Evolutionary conservation across 2,329 filamentous ascomycete genomes (phyloP).

Genomic region (Fusarium incarnatum): DNA sequence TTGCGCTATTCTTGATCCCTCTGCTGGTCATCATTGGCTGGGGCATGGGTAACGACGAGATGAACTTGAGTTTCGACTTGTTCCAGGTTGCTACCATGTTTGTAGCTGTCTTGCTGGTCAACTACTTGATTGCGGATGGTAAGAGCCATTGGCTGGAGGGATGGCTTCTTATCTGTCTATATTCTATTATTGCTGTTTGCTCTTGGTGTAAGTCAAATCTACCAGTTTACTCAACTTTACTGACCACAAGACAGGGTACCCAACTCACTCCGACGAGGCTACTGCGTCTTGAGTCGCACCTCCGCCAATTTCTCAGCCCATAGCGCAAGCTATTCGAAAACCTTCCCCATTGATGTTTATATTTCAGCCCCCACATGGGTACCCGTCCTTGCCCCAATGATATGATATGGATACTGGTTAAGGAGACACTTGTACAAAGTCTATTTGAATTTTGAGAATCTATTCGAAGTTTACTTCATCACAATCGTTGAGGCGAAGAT

Average conservation of each 20-base stretch:
- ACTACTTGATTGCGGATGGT: slow-evolving; percentile 86
- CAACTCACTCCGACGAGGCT: slow-evolving; percentile 22
- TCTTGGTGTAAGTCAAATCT: slow-evolving; percentile 66
- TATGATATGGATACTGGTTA: neutral
- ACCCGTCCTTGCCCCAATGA: neutral
- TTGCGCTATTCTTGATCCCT: slow-evolving; percentile 82
- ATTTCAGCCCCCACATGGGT: neutral
- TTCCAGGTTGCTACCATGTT: slow-evolving; percentile 91
- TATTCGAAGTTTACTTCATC: neutral
- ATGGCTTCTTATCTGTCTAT: slow-evolving; percentile 78
- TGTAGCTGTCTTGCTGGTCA: slow-evolving; percentile 84
- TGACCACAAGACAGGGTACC: slow-evolving; percentile 37
- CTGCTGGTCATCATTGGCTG: slow-evolving; percentile 82
- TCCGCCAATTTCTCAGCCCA: neutral
- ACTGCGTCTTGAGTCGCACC: neutral
- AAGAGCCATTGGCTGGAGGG: slow-evolving; percentile 87
- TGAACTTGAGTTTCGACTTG: slow-evolving; percentile 86
- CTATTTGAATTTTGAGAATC: neutral
- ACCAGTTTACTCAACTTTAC: neutral
- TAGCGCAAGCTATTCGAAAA: neutral
- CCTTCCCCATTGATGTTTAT: neutral
- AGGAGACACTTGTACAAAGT: slow-evolving; percentile 7
- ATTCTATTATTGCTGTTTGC: slow-evolving; percentile 80
- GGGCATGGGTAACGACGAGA: slow-evolving; percentile 76
- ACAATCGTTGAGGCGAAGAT: neutral